Base-by-base conservation (phyloP, 2,329 filamentous ascomycete species). In the Chalara sp. region DNA sequence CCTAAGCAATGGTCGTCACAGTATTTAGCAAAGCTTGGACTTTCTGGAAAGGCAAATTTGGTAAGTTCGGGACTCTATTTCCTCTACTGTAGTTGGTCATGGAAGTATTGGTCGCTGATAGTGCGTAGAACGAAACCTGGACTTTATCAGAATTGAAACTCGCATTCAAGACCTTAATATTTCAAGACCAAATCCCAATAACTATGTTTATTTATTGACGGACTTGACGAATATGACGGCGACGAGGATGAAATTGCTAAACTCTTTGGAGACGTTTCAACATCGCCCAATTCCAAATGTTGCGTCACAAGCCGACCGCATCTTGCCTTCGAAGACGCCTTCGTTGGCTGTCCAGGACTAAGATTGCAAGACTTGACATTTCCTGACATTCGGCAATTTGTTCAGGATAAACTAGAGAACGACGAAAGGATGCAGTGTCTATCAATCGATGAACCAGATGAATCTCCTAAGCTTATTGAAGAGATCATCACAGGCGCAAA, bases 51-150 rank as follows among this genome's bases (percentile, higher is more conserved):
- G n/a, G n/a, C n/a, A n/a, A n/a, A n/a, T n/a, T n/a, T n/a, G n/a
- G n/a, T n/a, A n/a, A n/a, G n/a, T n/a, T n/a, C n/a, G n/a, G n/a
- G n/a, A n/a, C n/a, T n/a, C n/a, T n/a, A n/a, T n/a, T n/a, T n/a
- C n/a, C n/a, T 76, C 51, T 76, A 72, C 72, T 71, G 66, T 2
- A 68, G 66, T 13, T 70, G 68, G 4, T 68, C 67, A 0, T 1
- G n/a, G 6, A 40, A 47, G 5, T 52, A 58, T 11, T 49, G 42
- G 39, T 56, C 52, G 0, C 52, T 52, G 29, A 10, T 2, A 4
- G 55, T 0, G 44, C 32, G 10, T 10, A 57, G 13, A 33, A 46
- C 11, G 44, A 55, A 0, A 30, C 12, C 7, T 43, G 7, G 13
- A 10, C 41, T 10, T 43, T 43, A 4, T 1, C 44, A 3, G 7